Evolutionary conservation across 2,329 filamentous ascomycete genomes (phyloP).

Genomic region (Nothomitra cinnamomea): DNA sequence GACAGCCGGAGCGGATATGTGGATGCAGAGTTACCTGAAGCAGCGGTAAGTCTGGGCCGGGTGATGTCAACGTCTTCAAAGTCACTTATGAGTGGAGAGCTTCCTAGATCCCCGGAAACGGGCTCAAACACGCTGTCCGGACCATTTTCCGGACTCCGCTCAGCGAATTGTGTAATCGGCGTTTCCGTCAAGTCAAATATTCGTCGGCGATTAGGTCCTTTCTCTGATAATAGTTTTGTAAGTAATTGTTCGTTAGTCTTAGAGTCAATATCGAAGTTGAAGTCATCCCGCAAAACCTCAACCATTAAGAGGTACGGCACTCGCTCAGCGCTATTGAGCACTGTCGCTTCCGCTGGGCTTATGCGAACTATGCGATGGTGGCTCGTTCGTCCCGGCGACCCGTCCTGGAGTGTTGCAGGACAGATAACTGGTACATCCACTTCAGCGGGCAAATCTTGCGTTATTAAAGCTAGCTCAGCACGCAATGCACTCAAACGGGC

Average conservation of each 20-base stretch:
- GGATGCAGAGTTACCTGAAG: slow-evolving; percentile 3
- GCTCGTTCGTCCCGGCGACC: slow-evolving; percentile 54
- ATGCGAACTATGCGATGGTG: slow-evolving; percentile 72
- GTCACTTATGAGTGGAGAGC: slow-evolving; percentile 49
- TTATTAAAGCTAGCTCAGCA: slow-evolving; percentile 65
- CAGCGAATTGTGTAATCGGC: slow-evolving; percentile 25
- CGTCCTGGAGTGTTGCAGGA: slow-evolving; percentile 55
- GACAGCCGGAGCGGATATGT: slow-evolving; percentile 35
- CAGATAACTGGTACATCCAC: slow-evolving; percentile 73
- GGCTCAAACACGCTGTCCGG: slow-evolving; percentile 71
- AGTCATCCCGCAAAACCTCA: slow-evolving; percentile 65
- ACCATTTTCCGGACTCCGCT: slow-evolving; percentile 18
- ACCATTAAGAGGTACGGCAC: slow-evolving; percentile 77
- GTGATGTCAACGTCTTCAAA: slow-evolving; percentile 28
- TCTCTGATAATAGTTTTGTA: slow-evolving; percentile 37
- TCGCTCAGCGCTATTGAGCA: slow-evolving; percentile 73
- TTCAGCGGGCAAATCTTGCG: slow-evolving; percentile 65
- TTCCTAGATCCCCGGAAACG: slow-evolving; percentile 60
- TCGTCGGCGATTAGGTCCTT: slow-evolving; percentile 35
- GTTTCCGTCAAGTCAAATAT: slow-evolving; percentile 56
- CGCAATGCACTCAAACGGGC: slow-evolving; percentile 65
- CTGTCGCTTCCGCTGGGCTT: slow-evolving; percentile 70
- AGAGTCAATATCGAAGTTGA: slow-evolving; percentile 62
- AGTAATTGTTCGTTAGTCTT: slow-evolving; percentile 54
- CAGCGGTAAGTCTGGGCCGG: not conserved